These are phyloP conservation scores for Fusarium sp. DNA, from an alignment of 2,329 filamentous ascomycete species.

Conservation along the genomic window DNA sequence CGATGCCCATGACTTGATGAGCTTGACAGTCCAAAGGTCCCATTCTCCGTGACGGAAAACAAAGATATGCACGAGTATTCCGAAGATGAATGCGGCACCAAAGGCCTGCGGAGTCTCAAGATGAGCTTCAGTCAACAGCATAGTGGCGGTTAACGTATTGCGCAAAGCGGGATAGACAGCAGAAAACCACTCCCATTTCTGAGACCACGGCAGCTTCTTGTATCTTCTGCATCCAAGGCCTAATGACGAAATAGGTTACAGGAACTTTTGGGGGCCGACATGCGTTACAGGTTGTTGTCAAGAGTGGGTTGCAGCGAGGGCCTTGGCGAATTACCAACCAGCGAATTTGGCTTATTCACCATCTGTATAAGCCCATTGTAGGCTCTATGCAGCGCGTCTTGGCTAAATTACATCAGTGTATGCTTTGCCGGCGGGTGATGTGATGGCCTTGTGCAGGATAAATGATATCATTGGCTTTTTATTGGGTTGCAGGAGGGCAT, in stretches of 20 bases:
- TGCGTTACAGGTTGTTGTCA: not conserved
- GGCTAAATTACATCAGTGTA: not conserved
- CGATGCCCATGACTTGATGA: not conserved
- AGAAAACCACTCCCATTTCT: too few relatives aligned
- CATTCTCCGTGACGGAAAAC: conserved; percentile 18
- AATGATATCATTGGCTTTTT: not conserved
- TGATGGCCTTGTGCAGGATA: not conserved
- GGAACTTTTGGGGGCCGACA: not conserved
- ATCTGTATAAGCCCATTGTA: not conserved
- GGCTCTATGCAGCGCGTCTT: not conserved
- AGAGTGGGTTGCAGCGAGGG: not conserved
- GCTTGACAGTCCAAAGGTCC: conserved; percentile 1
- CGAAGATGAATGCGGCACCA: not conserved
- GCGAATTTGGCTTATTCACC: not conserved
- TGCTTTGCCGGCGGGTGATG: not conserved
- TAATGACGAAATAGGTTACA: not conserved
- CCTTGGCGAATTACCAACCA: not conserved
- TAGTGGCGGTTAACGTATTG: not conserved
- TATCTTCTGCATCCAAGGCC: not conserved
- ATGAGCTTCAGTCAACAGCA: not conserved
- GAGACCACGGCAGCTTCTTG: not conserved
- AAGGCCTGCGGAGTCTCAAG: not conserved
- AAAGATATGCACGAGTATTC: not conserved
- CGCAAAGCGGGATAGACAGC: too few relatives aligned
- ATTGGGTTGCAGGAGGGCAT: not conserved